phyloP scores from a whole-genome alignment of 2,329 filamentous ascomycete genomes.

The Penicillium occitanis region DNA sequence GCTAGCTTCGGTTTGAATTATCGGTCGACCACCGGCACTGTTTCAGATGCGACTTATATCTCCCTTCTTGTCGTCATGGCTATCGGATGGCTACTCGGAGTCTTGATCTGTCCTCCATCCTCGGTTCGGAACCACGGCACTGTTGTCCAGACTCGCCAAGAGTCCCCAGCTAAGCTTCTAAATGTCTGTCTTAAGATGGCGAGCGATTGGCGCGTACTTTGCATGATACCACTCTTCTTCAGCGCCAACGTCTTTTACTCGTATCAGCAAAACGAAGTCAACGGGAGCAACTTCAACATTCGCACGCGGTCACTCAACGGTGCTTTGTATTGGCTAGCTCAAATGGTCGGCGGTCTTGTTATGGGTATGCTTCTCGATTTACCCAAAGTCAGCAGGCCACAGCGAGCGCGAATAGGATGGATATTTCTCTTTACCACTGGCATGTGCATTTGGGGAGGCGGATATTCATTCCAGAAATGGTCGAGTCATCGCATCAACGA shows the following conservation, averaged over 20 bases:
- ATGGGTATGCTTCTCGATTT: conserved; percentile 43
- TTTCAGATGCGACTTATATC: conserved; percentile 53
- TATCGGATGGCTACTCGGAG: conserved; percentile 49
- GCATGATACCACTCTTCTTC: conserved; percentile 57
- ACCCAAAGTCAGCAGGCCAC: conserved; percentile 44
- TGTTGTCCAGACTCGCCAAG: background rate
- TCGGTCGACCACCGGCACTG: conserved; percentile 44
- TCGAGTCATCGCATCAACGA: conserved; percentile 47
- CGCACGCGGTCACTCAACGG: conserved; percentile 54
- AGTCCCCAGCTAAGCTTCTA: conserved; percentile 1
- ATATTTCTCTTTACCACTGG: conserved; percentile 49
- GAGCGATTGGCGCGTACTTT: conserved; percentile 47
- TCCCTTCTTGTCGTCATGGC: conserved; percentile 52
- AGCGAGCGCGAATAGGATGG: conserved; percentile 53
- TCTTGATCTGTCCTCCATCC: conserved; percentile 52
- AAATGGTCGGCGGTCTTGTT: conserved; percentile 52
- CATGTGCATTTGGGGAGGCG: conserved; percentile 59
- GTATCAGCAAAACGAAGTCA: conserved; percentile 56
- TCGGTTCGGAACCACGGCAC: conserved; percentile 43
- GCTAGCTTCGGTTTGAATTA: conserved; percentile 49
- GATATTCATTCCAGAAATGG: conserved; percentile 65
- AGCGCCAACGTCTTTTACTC: conserved; percentile 55
- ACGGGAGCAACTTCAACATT: conserved; percentile 53
- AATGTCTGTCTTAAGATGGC: conserved; percentile 33
- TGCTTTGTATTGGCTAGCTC: conserved; percentile 54